These are phyloP conservation scores for Penicillium simplicissimum DNA, from an alignment of 495 filamentous ascomycete genomes.

Conservation along the genomic window DNA sequence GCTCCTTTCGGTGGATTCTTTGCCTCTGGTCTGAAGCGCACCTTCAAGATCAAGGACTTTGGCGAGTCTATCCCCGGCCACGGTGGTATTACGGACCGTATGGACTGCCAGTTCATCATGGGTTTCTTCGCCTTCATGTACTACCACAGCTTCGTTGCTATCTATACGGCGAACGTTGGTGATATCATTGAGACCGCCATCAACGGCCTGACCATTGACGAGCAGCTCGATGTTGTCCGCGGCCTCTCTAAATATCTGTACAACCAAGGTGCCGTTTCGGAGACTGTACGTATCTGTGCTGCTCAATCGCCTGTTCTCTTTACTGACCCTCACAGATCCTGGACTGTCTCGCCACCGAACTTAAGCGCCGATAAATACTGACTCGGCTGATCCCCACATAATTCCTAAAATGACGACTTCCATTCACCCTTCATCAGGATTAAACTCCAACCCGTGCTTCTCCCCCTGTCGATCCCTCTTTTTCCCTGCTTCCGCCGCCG, in stretches of 20 bases:
- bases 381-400: conserved; percentile 9
- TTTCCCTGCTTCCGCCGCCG: conserved; percentile 12
- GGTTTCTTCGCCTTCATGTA: conserved; percentile 98
- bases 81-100: conserved; percentile 96
- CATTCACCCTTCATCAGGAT: conserved; percentile 21
- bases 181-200: conserved; percentile 87
- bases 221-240: conserved; percentile 86
- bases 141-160: conserved; percentile 94
- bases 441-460: conserved; percentile 15
- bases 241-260: conserved; percentile 81
- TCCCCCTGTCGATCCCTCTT: conserved; percentile 12
- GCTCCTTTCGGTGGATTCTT: conserved; percentile 99
- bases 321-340: conserved; percentile 37
- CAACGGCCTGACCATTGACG: conserved; percentile 75
- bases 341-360: conserved; percentile 45
- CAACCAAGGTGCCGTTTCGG: conserved; percentile 73
- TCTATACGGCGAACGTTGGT: conserved; percentile 77
- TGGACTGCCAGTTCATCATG: conserved; percentile 99
- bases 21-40: conserved; percentile 94
- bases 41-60: conserved; percentile 99
- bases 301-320: not conserved
- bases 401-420: conserved; percentile 28
- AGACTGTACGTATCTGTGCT: conserved; percentile 51
- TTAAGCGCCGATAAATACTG: conserved; percentile 39
- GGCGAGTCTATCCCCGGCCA: conserved; percentile 97